Conservation (phyloP, 768 basidiomycete genomes). For the Pleurotus giganteus region DNA sequence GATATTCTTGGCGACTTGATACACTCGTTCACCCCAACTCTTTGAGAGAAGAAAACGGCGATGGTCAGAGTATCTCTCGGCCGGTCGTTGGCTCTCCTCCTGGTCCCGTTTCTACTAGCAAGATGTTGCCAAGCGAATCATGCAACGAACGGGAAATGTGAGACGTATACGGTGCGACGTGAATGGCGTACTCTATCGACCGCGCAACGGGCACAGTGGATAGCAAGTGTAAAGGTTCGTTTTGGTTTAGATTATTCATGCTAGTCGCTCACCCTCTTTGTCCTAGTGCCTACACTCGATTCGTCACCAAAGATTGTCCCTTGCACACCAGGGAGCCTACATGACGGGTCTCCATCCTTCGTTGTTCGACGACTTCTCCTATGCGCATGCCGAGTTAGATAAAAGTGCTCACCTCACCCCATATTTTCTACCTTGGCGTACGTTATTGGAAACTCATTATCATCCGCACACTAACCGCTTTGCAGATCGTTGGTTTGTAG, state of each 20-base stretch:
- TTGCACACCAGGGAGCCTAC: constrained; percentile 6
- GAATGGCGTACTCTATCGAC: constrained; percentile 14
- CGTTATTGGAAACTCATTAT: background rate
- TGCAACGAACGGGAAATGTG: background rate
- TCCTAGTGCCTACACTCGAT: constrained; percentile 11
- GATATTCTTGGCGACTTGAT: no score
- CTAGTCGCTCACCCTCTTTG: background rate
- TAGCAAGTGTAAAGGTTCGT: constrained; percentile 13
- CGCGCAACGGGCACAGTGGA: constrained; percentile 11
- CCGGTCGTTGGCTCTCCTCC: background rate
- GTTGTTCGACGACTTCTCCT: constrained; percentile 15
- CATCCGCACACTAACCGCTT: background rate
- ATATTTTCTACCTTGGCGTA: constrained; percentile 16
- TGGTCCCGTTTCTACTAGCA: background rate
- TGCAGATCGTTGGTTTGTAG: constrained; percentile 13
- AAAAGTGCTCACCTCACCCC: constrained; percentile 13
- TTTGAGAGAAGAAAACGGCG: background rate
- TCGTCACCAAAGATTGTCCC: constrained; percentile 11
- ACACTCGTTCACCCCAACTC: background rate
- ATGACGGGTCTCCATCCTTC: constrained; percentile 9
- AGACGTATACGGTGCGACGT: constrained; percentile 6
- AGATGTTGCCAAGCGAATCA: background rate
- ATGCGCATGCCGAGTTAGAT: constrained; percentile 13
- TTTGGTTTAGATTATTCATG: background rate
- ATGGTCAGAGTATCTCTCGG: background rate